These are phyloP conservation scores for Macrocybe gigantea DNA, from an alignment of 768 basidiomycete species.

Conservation along the genomic window DNA sequence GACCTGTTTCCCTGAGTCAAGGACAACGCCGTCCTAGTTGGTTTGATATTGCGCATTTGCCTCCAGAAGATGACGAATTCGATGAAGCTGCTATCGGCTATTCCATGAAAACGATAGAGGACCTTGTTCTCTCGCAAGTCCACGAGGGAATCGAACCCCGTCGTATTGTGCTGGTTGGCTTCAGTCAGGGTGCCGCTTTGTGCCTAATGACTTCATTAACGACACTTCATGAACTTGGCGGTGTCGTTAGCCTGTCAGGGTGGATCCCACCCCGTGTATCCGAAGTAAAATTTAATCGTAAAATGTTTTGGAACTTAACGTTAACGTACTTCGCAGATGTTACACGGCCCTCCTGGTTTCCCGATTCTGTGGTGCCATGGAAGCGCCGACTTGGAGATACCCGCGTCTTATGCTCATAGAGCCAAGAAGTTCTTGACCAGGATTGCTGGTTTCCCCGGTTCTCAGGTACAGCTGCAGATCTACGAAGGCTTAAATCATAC, in stretches of 20 bases:
- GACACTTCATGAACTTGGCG: conserved; percentile 34
- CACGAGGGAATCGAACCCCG: conserved; percentile 28
- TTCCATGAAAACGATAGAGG: conserved; percentile 29
- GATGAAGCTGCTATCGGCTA: conserved; percentile 27
- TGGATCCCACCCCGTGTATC: conserved; percentile 31
- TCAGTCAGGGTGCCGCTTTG: conserved; percentile 38
- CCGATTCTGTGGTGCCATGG: conserved; percentile 42
- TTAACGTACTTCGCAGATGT: conserved; percentile 18
- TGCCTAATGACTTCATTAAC: conserved; percentile 32
- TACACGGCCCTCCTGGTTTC: conserved; percentile 24
- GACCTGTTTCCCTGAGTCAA: conserved; percentile 22
- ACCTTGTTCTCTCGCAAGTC: conserved; percentile 30
- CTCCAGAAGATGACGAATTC: conserved; percentile 28
- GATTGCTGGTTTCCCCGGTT: conserved; percentile 15
- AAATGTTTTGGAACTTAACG: too few relatives aligned
- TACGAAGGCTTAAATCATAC: conserved; percentile 28
- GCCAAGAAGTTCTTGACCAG: conserved; percentile 24
- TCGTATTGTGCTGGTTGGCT: conserved; percentile 34
- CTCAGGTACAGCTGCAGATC: conserved; percentile 15
- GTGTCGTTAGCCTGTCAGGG: conserved; percentile 37
- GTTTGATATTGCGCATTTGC: conserved; percentile 34
- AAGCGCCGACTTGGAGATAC: conserved; percentile 28
- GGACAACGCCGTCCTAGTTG: conserved; percentile 28
- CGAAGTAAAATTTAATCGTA: conserved; percentile 10
- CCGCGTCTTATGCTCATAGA: conserved; percentile 26